These are phyloP conservation scores for Venturia asperata DNA, from an alignment of 2,329 filamentous ascomycete species.

Conservation along the genomic window DNA sequence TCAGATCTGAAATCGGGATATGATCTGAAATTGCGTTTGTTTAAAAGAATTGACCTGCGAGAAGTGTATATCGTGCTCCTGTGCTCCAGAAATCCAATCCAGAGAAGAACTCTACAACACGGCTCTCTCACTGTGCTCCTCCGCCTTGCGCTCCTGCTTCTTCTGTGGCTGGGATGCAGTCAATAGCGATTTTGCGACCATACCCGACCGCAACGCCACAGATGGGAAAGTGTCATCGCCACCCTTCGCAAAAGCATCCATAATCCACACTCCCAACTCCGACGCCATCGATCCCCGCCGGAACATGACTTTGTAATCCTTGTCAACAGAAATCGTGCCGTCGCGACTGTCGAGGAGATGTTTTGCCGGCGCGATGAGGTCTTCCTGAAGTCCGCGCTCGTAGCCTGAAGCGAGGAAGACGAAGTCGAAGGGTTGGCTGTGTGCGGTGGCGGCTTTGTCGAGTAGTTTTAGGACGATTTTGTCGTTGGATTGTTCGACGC, in stretches of 20 bases:
- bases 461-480: slow-evolving; percentile 5
- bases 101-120: neutral
- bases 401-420: slow-evolving; percentile 17
- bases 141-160: neutral
- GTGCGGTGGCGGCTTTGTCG: neutral
- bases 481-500: neutral
- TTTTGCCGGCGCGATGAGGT: slow-evolving; percentile 14
- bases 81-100: too few species aligned
- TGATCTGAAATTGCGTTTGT: too few species aligned
- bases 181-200: slow-evolving; percentile 5
- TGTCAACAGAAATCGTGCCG: slow-evolving; percentile 6
- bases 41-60: neutral
- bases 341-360: slow-evolving; percentile 11
- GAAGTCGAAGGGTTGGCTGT: slow-evolving; percentile 17
- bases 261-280: slow-evolving; percentile 12
- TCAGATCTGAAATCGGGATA: too few species aligned
- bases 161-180: neutral
- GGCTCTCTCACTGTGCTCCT: neutral
- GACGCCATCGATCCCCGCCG: neutral
- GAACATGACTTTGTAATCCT: slow-evolving; percentile 16
- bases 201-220: slow-evolving; percentile 15
- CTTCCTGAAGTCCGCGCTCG: slow-evolving; percentile 13
- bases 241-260: slow-evolving; percentile 12
- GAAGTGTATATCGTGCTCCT: neutral
- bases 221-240: slow-evolving; percentile 8